Conservation (phyloP, 1,284 basidiomycete species). For the Ganoderma leucocontextum region DNA sequence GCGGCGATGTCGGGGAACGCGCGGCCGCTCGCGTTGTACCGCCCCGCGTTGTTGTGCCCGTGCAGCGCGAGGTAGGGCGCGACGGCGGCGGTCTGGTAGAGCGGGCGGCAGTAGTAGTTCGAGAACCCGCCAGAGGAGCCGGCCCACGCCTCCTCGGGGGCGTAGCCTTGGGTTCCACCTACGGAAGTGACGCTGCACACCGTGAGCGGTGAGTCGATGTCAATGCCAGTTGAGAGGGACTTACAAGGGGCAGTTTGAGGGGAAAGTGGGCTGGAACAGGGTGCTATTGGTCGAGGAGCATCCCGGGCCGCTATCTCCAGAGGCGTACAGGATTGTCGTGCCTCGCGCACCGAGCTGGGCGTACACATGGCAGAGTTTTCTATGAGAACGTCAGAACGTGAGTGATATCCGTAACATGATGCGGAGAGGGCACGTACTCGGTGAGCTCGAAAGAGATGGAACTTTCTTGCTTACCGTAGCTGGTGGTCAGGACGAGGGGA, state of each 20-base stretch:
- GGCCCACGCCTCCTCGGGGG: conserved; percentile 57
- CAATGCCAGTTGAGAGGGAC: not conserved
- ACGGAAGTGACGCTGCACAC: conserved; percentile 64
- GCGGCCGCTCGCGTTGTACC: conserved; percentile 42
- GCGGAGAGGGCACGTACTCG: conserved; percentile 11
- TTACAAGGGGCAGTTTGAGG: conserved; percentile 63
- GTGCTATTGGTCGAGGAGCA: conserved; percentile 56
- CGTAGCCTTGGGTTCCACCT: conserved; percentile 56
- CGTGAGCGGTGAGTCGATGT: not conserved
- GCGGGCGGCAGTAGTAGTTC: conserved; percentile 49
- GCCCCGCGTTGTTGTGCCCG: conserved; percentile 40
- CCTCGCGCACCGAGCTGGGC: conserved; percentile 64
- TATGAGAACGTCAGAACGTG: not conserved
- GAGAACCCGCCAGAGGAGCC: conserved; percentile 72
- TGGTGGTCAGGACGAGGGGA: conserved; percentile 64
- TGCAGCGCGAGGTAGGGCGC: conserved; percentile 38
- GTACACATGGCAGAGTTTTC: conserved; percentile 31
- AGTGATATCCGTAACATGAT: not conserved
- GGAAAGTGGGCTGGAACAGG: conserved; percentile 72
- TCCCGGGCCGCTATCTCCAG: conserved; percentile 65
- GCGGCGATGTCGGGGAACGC: conserved; percentile 45
- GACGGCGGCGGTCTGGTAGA: conserved; percentile 48
- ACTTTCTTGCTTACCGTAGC: conserved; percentile 47
- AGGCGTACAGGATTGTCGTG: conserved; percentile 67
- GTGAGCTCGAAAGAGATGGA: conserved; percentile 36